Conservation (phyloP, 2,329 filamentous ascomycete species). For the Coleophoma cylindrospora region DNA sequence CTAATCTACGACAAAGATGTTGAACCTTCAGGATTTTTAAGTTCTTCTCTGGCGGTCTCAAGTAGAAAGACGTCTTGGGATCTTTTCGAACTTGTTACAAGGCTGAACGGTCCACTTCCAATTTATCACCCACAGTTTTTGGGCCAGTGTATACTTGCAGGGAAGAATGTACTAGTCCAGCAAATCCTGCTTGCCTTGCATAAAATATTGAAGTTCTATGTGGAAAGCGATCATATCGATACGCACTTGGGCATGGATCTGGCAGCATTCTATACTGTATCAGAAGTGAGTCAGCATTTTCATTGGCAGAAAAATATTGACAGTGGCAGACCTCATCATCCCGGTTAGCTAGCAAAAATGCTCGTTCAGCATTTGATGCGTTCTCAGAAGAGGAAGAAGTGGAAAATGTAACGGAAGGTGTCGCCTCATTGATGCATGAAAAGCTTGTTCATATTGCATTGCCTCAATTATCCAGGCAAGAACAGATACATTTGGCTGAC, state of each 20-base stretch:
- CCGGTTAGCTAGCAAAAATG: slow-evolving; percentile 8
- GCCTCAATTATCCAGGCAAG: slow-evolving; percentile 74
- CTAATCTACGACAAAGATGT: slow-evolving; percentile 80
- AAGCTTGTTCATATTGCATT: slow-evolving; percentile 71
- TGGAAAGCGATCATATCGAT: slow-evolving; percentile 75
- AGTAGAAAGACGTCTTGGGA: slow-evolving; percentile 36
- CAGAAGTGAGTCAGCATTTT: slow-evolving; percentile 16
- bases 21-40: slow-evolving; percentile 39
- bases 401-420: slow-evolving; percentile 64
- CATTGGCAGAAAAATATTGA: slow-evolving; percentile 5
- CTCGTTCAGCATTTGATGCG: slow-evolving; percentile 41
- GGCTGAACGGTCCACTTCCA: slow-evolving; percentile 81
- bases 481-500: slow-evolving; percentile 80
- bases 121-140: slow-evolving; percentile 91
- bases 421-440: slow-evolving; percentile 67
- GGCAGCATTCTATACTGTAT: slow-evolving; percentile 49
- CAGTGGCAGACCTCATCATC: slow-evolving; percentile 11
- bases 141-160: slow-evolving; percentile 78
- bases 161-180: slow-evolving; percentile 69
- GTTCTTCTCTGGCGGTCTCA: slow-evolving; percentile 19
- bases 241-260: slow-evolving; percentile 65
- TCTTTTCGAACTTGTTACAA: slow-evolving; percentile 75
- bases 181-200: slow-evolving; percentile 68
- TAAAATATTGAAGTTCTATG: slow-evolving; percentile 75
- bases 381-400: slow-evolving; percentile 48